Percentiles rank a stretch among this genome's conserved stretches.
Evolutionary conservation across 1,284 basidiomycete genomes (phyloP).

Genomic region (Irpex rosettiformis): DNA sequence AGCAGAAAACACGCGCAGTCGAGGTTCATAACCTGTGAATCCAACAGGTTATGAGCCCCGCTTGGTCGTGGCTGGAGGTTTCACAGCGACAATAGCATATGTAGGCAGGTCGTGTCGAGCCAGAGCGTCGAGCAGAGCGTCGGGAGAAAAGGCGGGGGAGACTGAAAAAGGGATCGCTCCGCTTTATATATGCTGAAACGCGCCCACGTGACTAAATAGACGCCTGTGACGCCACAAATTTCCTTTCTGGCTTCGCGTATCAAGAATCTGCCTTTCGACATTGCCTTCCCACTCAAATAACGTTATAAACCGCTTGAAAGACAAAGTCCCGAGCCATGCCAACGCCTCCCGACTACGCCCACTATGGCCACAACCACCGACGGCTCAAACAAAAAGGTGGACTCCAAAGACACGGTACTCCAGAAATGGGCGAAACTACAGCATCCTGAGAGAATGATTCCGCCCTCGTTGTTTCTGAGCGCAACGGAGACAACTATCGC

Average conservation of each 20-base stretch:
- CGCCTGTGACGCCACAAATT: not conserved
- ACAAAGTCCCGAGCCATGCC: not conserved
- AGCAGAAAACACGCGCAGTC: not conserved
- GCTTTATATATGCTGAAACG: not conserved
- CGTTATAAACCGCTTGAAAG: not conserved
- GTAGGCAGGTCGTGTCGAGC: too few species aligned
- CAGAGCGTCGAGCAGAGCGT: too few species aligned
- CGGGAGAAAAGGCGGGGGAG: not conserved
- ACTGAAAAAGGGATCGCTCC: not conserved
- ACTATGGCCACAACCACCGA: not conserved
- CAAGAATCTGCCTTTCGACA: not conserved
- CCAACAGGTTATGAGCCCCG: constrained; percentile 14
- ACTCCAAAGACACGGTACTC: not conserved
- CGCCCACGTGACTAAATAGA: not conserved
- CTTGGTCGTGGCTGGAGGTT: not conserved
- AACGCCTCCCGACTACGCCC: not conserved
- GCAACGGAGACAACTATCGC: constrained; percentile 61
- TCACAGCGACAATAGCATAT: too few species aligned
- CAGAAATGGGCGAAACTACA: not conserved
- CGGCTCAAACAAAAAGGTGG: not conserved
- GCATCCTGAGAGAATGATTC: constrained; percentile 25
- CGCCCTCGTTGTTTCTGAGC: constrained; percentile 57
- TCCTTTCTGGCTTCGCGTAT: not conserved
- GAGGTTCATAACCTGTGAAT: constrained; percentile 10
- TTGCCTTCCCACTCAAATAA: not conserved